phyloP scores from a whole-genome alignment of 768 basidiomycete species.

The Boletus eberwhitei region DNA sequence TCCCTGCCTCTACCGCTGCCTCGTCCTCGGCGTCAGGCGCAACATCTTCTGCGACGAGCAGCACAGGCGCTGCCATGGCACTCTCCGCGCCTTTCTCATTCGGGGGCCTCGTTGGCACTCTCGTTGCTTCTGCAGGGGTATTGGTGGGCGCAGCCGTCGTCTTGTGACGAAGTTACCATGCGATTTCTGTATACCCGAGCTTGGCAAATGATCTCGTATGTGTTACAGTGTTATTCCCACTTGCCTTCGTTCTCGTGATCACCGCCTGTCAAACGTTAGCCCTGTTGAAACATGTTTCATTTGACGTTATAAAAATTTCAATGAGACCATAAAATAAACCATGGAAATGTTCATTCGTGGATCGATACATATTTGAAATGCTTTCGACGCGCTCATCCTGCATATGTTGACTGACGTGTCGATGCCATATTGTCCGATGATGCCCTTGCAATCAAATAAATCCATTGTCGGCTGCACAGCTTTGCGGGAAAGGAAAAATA shows the following conservation, averaged over 20 bases:
- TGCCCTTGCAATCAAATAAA: neutral
- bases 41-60: neutral
- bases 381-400: too few species aligned
- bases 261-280: too few species aligned
- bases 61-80: conserved; percentile 17
- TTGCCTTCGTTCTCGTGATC: too few species aligned
- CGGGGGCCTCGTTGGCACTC: conserved; percentile 14
- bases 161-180: conserved; percentile 8
- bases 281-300: neutral
- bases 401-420: neutral
- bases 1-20: neutral
- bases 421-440: too few species aligned
- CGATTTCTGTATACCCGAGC: neutral
- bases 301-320: neutral
- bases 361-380: too few species aligned
- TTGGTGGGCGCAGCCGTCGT: conserved; percentile 26
- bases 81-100: conserved; percentile 17
- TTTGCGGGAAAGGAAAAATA: neutral
- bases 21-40: neutral
- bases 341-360: too few species aligned
- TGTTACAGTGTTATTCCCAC: neutral
- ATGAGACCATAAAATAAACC: neutral
- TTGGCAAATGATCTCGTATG: neutral
- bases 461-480: neutral
- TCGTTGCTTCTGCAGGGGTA: conserved; percentile 26